Percentiles rank a stretch among this genome's conserved stretches.
Evolutionary conservation across 2,329 filamentous ascomycete genomes (phyloP).

Genomic region (Fusarium torreyae): DNA sequence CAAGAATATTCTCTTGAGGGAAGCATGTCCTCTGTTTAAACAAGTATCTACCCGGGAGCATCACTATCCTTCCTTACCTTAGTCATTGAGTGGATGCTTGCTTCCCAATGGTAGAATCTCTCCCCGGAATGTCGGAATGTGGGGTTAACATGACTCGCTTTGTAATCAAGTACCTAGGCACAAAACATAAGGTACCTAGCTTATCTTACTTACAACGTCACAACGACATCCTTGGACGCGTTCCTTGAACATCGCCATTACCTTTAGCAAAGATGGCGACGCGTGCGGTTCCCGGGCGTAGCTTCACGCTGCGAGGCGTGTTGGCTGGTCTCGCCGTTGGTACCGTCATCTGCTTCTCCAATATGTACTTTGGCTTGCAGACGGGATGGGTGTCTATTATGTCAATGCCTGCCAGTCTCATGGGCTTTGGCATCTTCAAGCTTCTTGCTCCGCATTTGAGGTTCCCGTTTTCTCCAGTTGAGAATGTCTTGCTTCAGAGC

Average conservation of each 20-base stretch:
- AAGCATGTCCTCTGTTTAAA: neutral
- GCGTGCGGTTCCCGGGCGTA: constrained; percentile 64
- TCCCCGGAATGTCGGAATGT: constrained; percentile 9
- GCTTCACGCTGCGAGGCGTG: constrained; percentile 89
- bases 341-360: constrained; percentile 93
- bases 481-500: constrained; percentile 97
- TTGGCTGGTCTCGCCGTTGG: constrained; percentile 86
- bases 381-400: constrained; percentile 83
- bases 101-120: neutral
- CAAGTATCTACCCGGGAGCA: neutral
- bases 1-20: neutral
- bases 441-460: constrained; percentile 79
- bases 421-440: constrained; percentile 96
- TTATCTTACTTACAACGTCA: constrained; percentile 11
- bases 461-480: constrained; percentile 90
- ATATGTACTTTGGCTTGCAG: constrained; percentile 99
- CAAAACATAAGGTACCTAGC: neutral
- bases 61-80: no score
- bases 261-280: constrained; percentile 40
- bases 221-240: constrained; percentile 13
- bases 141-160: constrained; percentile 8
- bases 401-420: constrained; percentile 95
- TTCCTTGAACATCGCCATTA: constrained; percentile 11
- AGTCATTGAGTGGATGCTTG: no score
- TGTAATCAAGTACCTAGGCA: constrained; percentile 7